Base-by-base conservation (phyloP, 1,139 yeast genomes). In the Suhomyces atakaporum region DNA sequence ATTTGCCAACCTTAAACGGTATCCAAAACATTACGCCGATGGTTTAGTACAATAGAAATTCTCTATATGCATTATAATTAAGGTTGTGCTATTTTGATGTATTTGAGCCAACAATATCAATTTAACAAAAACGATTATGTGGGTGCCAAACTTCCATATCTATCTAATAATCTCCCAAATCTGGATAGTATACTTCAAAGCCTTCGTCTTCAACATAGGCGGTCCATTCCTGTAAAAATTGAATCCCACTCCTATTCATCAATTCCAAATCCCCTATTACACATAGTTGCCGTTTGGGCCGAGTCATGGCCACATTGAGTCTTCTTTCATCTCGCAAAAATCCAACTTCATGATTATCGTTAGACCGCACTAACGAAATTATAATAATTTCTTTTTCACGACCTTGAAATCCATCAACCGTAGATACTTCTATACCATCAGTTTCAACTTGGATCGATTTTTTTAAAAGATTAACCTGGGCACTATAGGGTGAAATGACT, bases 221-320 rank as follows among this genome's bases (percentile, higher is more conserved):
- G 4, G 78, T 77, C 96, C 96, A 89, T 24, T 68, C 60, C 35
- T 69, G 65, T 40, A 90, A 65, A 51, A 79, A 86, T 22, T 60
- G 57, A 9, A 61, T 59, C 5, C 59, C 60, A 19, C 76, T 65
- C 3, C 62, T 43, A 63, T 64, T 49, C 64, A 68, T 42, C 54
- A 68, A 76, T 49, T 85, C 95, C 63, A 86, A 74, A 59, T 92
- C 95, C 2, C 97, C 97, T 33, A 92, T 66, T 0, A 92, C 76
- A 53, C 94, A 86, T 6, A 92, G 65, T 50, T 90, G 97, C 42
- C 92, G 69, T 53, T 84, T 83, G 3, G 97, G 88, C 46, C 98
- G 71, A 0, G 97, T 89, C 61, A 90, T 88, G 3, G 97, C 96
- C 25, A 90, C 97, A 54, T 89, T 89, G 37, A 88, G 54, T 57